Evolutionary conservation across 306 rosid genomes (phyloP).

Genomic region (Quercus variabilis): DNA sequence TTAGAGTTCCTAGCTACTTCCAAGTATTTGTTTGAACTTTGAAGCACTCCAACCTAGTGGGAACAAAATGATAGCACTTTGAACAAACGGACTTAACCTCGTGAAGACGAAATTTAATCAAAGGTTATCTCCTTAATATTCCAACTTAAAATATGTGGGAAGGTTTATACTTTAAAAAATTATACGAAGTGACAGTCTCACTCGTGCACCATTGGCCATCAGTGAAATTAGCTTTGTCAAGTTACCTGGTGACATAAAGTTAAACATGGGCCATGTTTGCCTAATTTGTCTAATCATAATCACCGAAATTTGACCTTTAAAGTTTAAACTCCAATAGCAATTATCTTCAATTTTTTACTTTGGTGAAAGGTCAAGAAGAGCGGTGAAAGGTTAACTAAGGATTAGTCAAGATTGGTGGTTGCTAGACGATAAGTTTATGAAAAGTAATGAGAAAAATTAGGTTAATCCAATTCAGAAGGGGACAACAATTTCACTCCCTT

Average conservation of each 20-base stretch:
- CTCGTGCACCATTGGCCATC: background rate
- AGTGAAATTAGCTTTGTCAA: background rate
- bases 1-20: background rate
- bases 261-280: background rate
- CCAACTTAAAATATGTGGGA: background rate
- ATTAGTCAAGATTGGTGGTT: conserved; percentile 2
- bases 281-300: background rate
- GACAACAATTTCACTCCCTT: background rate
- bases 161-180: background rate
- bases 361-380: background rate
- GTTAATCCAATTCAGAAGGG: background rate
- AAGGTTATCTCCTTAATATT: background rate
- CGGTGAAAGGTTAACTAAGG: background rate
- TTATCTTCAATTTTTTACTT: background rate
- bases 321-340: background rate
- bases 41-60: background rate
- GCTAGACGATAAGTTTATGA: background rate
- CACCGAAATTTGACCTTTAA: background rate
- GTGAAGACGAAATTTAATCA: background rate
- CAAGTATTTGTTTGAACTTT: background rate
- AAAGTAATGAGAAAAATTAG: background rate
- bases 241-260: conserved; percentile 2
- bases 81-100: background rate
- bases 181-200: background rate
- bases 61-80: background rate